Evolutionary conservation across 1,139 yeast species (phyloP), one percentile per base, ranked within the genome.

Genomic region (Pichia sp.): DNA sequence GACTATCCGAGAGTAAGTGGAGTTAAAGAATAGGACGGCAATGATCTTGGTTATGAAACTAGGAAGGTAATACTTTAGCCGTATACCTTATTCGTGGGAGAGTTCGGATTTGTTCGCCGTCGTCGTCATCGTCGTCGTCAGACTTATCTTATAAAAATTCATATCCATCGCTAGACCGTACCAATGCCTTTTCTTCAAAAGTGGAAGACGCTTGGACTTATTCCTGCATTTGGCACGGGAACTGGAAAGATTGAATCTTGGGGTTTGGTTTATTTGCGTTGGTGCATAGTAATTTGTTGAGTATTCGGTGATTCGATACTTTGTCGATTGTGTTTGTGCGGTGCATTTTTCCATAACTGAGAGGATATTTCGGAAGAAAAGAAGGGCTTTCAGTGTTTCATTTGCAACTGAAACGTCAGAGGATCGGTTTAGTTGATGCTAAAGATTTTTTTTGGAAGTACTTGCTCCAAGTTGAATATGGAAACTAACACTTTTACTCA

Each of bases 1-100:
- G 67, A 65, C 8, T 62, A 64, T 47, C 54, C 64, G 58, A 67
- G 69, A 57, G 69, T 66, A 63, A 54, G 69, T 64, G 31, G 26
- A 36, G 40, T 36, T 36, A 15, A 13, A 36, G 10, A 15, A 6
- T 36, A 5, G n/a, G 40, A 8, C 30, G 49, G 29, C 38, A 32
- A 8, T 15, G 23, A 19, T 19, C 10, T 29, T 11, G 16, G 16
- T 15, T 15, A 31, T 15, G 19, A 8, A 8, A 29, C 11, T 6
- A 8, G 31, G 36, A 26, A 6, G 29, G 29, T 41, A 7, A 10
- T 42, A 23, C 11, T 13, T 44, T 4, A n/a, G 47, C 47, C 47
- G 47, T 44, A 11, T 44, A 13, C 15, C 13, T 13, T 11, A 5
- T 36, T 13, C 40, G n/a, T 36, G 40, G 8, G n/a, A 13, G n/a